These are phyloP conservation scores for Pseudisothecium myosuroides DNA, from an alignment of 225 moss, liverwort and hornwort species.

Conservation along the genomic window DNA sequence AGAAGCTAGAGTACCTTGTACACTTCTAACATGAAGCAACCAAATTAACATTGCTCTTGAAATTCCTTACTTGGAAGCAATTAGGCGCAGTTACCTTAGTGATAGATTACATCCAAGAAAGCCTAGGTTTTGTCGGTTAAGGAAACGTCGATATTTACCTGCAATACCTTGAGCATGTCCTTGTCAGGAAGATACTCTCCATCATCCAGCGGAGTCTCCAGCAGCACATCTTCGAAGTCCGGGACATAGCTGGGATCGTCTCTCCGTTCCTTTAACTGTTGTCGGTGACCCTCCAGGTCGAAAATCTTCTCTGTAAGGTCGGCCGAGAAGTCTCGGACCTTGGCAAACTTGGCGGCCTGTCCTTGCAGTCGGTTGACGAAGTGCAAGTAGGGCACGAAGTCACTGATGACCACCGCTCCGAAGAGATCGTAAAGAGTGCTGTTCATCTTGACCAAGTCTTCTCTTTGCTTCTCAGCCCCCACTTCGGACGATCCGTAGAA, in stretches of 20 bases:
- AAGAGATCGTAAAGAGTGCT: not conserved
- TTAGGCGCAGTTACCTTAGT: not conserved
- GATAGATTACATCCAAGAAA: not conserved
- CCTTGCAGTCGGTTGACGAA: not conserved
- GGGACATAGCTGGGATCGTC: not conserved
- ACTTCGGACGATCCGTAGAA: not conserved
- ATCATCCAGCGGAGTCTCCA: not conserved
- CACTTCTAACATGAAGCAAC: not conserved
- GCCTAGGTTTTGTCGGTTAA: too few relatives aligned
- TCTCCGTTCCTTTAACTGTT: not conserved
- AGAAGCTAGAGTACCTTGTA: not conserved
- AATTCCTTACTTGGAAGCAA: not conserved
- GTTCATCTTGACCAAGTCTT: not conserved
- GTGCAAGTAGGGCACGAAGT: conserved; percentile 7
- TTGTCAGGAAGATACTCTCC: not conserved
- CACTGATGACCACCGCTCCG: not conserved
- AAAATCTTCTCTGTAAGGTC: not conserved
- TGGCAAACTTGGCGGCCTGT: not conserved
- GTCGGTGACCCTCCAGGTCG: not conserved
- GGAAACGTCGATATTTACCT: not conserved
- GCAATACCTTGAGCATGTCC: not conserved
- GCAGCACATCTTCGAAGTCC: not conserved
- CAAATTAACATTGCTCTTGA: too few relatives aligned
- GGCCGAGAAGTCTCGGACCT: not conserved
- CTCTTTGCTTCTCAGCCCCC: not conserved